Conservation (phyloP, 2,329 filamentous ascomycete genomes). For the Daldinia sp. region DNA sequence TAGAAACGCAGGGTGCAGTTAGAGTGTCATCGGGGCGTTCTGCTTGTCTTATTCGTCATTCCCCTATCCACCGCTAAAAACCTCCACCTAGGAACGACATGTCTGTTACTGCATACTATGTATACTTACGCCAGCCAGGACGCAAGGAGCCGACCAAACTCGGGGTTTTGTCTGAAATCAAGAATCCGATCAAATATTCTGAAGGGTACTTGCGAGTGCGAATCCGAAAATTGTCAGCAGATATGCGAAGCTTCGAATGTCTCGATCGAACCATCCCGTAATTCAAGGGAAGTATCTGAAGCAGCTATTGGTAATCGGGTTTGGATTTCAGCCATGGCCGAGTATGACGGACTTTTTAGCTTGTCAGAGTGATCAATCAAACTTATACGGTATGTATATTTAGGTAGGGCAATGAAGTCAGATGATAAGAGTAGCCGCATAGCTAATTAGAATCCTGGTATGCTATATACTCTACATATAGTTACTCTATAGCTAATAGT, state of each 20-base stretch:
- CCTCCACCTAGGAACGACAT: conserved; percentile 13
- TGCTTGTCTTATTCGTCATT: conserved; percentile 32
- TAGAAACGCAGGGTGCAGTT: conserved; percentile 5
- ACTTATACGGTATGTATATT: background rate
- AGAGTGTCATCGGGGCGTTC: conserved; percentile 29
- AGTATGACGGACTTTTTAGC: conserved; percentile 16
- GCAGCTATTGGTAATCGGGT: background rate
- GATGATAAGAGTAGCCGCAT: conserved; percentile 9
- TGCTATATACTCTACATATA: too few relatives aligned
- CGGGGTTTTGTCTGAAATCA: conserved; percentile 27
- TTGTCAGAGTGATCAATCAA: background rate
- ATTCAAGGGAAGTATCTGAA: background rate
- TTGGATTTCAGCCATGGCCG: conserved; percentile 13
- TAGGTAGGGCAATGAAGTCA: background rate
- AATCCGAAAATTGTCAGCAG: conserved; percentile 8
- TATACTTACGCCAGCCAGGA: conserved; percentile 29
- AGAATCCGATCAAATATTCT: conserved; percentile 20
- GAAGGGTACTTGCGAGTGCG: background rate
- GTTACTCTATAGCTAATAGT: too few relatives aligned
- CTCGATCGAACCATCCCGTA: conserved; percentile 7
- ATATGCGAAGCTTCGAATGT: conserved; percentile 1
- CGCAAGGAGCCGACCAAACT: conserved; percentile 32
- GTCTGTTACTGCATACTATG: conserved; percentile 28
- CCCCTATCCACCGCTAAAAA: background rate
- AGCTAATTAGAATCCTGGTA: conserved; percentile 4